phyloP scores from a whole-genome alignment of 2,329 filamentous ascomycete genomes.

The Talaromyces sp. region DNA sequence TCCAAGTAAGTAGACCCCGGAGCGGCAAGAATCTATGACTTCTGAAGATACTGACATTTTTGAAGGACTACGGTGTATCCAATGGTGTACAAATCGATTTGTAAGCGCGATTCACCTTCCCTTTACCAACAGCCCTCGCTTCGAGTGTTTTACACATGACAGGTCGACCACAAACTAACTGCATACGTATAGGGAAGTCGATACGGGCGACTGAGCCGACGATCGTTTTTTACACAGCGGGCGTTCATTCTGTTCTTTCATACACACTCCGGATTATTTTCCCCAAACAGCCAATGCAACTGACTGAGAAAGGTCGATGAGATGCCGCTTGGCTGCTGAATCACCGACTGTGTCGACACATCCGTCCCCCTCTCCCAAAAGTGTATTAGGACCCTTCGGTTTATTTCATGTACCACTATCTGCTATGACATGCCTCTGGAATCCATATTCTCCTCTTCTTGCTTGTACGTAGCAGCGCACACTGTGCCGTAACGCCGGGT shows the following conservation, averaged over 20 bases:
- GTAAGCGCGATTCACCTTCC: slow-evolving; percentile 21
- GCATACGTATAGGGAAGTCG: slow-evolving; percentile 34
- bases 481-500: slow-evolving; percentile 19
- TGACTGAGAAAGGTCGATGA: not conserved
- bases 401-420: slow-evolving; percentile 9
- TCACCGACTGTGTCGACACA: not conserved
- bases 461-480: slow-evolving; percentile 23
- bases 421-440: slow-evolving; percentile 5
- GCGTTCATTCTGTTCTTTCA: not conserved
- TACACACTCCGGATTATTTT: not conserved
- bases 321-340: not conserved
- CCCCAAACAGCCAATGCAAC: not conserved
- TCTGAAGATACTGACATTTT: not conserved
- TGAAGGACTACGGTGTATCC: slow-evolving; percentile 84
- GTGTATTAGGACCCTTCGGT: slow-evolving; percentile 2
- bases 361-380: not conserved
- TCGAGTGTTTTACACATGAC: not conserved
- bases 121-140: not conserved
- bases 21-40: not conserved
- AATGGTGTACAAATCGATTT: slow-evolving; percentile 66
- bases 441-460: slow-evolving; percentile 10
- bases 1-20: slow-evolving; percentile 31
- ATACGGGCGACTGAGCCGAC: slow-evolving; percentile 38
- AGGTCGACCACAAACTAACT: slow-evolving; percentile 19
- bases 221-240: not conserved